These are phyloP conservation scores for Petasospora rhodanensis DNA, from an alignment of 1,139 yeast species.

Conservation along the genomic window DNA sequence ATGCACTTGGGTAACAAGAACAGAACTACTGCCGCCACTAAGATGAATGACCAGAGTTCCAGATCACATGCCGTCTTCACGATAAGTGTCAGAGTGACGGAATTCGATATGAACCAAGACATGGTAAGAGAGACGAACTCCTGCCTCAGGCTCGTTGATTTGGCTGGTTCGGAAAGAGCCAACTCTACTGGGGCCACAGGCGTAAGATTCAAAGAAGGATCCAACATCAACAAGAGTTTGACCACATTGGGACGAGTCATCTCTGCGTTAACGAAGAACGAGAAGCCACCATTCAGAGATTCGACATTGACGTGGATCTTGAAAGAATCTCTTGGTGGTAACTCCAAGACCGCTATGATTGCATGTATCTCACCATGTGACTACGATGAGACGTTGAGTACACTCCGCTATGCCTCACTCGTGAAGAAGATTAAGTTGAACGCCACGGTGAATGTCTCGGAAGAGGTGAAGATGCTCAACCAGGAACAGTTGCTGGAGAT, in stretches of 20 bases:
- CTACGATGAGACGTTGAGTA: conserved; percentile 69
- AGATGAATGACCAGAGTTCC: conserved; percentile 72
- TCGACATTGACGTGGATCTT: conserved; percentile 68
- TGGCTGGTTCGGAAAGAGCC: conserved; percentile 80
- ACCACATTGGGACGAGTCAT: conserved; percentile 76
- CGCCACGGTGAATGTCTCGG: conserved; percentile 48
- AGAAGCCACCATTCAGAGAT: conserved; percentile 53
- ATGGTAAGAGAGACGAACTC: conserved; percentile 45
- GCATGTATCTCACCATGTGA: conserved; percentile 75
- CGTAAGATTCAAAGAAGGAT: conserved; percentile 66
- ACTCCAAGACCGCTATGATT: conserved; percentile 70
- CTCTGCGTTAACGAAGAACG: conserved; percentile 47
- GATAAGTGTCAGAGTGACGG: conserved; percentile 53
- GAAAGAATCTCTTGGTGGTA: conserved; percentile 70
- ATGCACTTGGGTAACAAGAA: conserved; percentile 52
- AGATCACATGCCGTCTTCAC: conserved; percentile 80
- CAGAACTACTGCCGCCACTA: conserved; percentile 60
- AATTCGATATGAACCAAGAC: conserved; percentile 44
- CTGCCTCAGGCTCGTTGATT: conserved; percentile 64
- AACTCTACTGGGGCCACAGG: conserved; percentile 61
- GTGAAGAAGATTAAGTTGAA: conserved; percentile 65
- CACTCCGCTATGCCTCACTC: conserved; percentile 69
- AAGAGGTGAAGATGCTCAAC: conserved; percentile 13
- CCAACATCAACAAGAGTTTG: conserved; percentile 67
- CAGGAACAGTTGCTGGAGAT: conserved; percentile 30